These are phyloP conservation scores for Pseudevernia furfuracea DNA, from an alignment of 495 filamentous ascomycete genomes.

Conservation along the genomic window DNA sequence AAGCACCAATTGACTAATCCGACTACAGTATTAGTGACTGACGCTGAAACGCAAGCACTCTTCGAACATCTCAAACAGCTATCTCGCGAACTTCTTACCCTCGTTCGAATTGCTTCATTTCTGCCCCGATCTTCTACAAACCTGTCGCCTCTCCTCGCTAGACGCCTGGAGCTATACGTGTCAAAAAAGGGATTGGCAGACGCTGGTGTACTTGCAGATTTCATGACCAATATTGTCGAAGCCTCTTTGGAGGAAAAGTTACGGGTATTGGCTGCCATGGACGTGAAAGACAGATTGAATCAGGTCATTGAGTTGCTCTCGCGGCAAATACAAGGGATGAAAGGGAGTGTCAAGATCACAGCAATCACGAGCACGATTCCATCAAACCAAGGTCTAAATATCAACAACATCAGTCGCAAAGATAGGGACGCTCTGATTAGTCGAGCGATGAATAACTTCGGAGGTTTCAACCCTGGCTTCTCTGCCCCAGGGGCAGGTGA, in stretches of 20 bases:
- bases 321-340: constrained; percentile 69
- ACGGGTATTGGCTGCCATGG: constrained; percentile 65
- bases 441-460: constrained; percentile 41
- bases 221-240: constrained; percentile 87
- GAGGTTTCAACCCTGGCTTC: constrained; percentile 42
- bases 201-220: constrained; percentile 86
- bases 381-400: constrained; percentile 43
- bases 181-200: constrained; percentile 64
- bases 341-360: constrained; percentile 72
- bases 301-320: constrained; percentile 73
- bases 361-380: constrained; percentile 56
- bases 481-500: constrained; percentile 42
- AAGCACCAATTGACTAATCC: constrained; percentile 21
- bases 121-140: constrained; percentile 54
- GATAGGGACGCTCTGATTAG: constrained; percentile 47
- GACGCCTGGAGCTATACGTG: constrained; percentile 80
- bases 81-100: constrained; percentile 70
- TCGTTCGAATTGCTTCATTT: constrained; percentile 69
- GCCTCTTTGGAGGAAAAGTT: constrained; percentile 83
- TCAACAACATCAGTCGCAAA: constrained; percentile 44
- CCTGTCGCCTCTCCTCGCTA: constrained; percentile 73
- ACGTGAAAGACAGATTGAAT: constrained; percentile 68
- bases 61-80: constrained; percentile 76
- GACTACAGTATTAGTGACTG: constrained; percentile 40
- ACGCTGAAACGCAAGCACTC: constrained; percentile 52